Evolutionary conservation across 106 monocot genomes (phyloP).

Genomic region (Acorus calamus): DNA sequence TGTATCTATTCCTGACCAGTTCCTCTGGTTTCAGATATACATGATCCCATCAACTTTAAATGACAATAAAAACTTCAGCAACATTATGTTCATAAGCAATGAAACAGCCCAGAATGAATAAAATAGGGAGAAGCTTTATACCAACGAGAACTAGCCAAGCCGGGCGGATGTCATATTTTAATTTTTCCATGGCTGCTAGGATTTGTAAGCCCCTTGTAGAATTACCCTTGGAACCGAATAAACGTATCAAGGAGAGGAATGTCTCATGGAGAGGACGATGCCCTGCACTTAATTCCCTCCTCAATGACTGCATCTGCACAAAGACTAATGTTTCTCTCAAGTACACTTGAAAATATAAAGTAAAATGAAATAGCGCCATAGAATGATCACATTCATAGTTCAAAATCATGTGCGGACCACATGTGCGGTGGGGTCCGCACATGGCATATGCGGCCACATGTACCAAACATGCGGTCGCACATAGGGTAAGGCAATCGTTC

Average conservation of each 20-base stretch:
- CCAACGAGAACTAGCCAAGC: conserved; percentile 95
- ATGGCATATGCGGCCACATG: too few species aligned
- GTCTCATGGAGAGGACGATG: conserved; percentile 80
- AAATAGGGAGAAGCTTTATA: conserved; percentile 14
- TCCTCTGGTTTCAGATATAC: conserved; percentile 45
- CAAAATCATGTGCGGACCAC: too few species aligned
- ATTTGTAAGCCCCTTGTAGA: conserved; percentile 83
- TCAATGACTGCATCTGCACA: conserved; percentile 89
- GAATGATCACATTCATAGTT: too few species aligned
- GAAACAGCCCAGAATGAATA: neutral
- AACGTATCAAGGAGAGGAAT: conserved; percentile 72
- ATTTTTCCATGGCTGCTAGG: conserved; percentile 92
- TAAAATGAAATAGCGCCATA: neutral
- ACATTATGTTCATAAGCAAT: conserved; percentile 7
- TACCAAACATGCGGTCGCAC: too few species aligned
- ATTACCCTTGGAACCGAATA: conserved; percentile 82
- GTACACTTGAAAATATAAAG: conserved; percentile 4
- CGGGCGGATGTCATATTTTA: conserved; percentile 81
- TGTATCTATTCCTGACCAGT: conserved; percentile 54
- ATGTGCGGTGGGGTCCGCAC: too few species aligned
- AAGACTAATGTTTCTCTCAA: conserved; percentile 14
- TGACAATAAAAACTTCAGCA: too few species aligned
- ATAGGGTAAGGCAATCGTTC: too few species aligned
- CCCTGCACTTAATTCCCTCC: conserved; percentile 88
- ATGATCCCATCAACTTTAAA: neutral